Conservation (phyloP, 768 basidiomycete species). For the Russula virescens region DNA sequence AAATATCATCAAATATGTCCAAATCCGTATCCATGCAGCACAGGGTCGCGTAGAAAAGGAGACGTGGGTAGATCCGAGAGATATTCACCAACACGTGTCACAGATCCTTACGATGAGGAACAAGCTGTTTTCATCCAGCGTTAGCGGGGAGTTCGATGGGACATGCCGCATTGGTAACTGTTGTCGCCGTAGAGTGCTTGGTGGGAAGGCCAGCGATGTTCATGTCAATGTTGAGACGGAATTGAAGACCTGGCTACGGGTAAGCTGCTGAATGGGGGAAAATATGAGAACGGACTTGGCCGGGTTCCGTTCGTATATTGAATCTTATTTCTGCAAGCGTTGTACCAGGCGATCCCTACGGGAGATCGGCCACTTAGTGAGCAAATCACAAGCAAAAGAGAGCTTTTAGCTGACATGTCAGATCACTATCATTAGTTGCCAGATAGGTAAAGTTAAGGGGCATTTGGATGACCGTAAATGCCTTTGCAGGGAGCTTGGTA, state of each 20-base stretch:
- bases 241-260: slow-evolving; percentile 27
- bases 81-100: background rate
- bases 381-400: slow-evolving; percentile 11
- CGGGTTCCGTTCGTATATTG: slow-evolving; percentile 46
- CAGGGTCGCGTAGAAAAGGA: background rate
- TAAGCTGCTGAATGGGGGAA: background rate
- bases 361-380: slow-evolving; percentile 14
- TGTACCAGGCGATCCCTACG: slow-evolving; percentile 68
- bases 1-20: slow-evolving; percentile 9
- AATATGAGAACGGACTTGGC: slow-evolving; percentile 45
- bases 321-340: slow-evolving; percentile 62
- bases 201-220: slow-evolving; percentile 34
- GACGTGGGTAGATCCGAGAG: background rate
- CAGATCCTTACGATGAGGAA: background rate
- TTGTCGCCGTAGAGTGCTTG: slow-evolving; percentile 30
- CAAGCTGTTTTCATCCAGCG: slow-evolving; percentile 19
- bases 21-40: slow-evolving; percentile 8
- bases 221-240: slow-evolving; percentile 34
- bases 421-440: slow-evolving; percentile 72
- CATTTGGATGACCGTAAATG: slow-evolving; percentile 56
- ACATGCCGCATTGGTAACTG: slow-evolving; percentile 31
- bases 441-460: slow-evolving; percentile 83
- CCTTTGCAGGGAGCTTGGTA: slow-evolving; percentile 58
- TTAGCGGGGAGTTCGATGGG: slow-evolving; percentile 31
- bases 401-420: slow-evolving; percentile 58